Percentiles rank a stretch among this genome's conserved stretches.
These are phyloP conservation scores for Diaporthe velutina DNA, from an alignment of 2,329 filamentous ascomycete species.

Conservation along the genomic window DNA sequence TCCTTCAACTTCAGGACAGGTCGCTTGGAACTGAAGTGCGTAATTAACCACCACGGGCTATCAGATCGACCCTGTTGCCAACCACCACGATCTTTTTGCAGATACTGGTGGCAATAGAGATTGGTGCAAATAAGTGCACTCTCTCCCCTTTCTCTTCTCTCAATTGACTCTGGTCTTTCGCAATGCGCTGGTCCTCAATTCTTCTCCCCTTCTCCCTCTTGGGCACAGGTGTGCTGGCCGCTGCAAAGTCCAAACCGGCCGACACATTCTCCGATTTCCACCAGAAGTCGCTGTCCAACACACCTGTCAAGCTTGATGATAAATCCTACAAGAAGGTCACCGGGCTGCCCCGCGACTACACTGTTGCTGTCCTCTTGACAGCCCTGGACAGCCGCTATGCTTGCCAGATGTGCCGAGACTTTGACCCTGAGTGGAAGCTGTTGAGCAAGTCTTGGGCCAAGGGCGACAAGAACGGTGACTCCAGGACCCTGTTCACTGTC, in stretches of 20 bases:
- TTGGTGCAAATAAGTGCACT: slow-evolving; percentile 4
- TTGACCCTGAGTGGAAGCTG: slow-evolving; percentile 94
- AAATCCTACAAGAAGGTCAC: slow-evolving; percentile 81
- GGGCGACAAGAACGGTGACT: slow-evolving; percentile 81
- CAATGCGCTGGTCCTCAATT: slow-evolving; percentile 77
- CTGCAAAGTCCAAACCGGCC: slow-evolving; percentile 67
- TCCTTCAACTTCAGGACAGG: slow-evolving; percentile 44
- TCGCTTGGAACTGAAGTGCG: slow-evolving; percentile 42
- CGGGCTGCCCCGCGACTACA: slow-evolving; percentile 84
- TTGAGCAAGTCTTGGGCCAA: slow-evolving; percentile 88
- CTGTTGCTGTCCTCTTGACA: slow-evolving; percentile 85
- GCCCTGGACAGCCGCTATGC: slow-evolving; percentile 86
- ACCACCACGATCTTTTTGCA: slow-evolving; percentile 32
- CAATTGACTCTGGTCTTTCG: slow-evolving; percentile 47
- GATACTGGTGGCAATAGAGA: slow-evolving; percentile 23
- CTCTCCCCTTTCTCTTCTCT: neutral
- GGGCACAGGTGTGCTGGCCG: slow-evolving; percentile 62
- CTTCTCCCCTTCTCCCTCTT: slow-evolving; percentile 75
- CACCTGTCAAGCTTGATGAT: slow-evolving; percentile 85
- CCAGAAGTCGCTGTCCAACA: slow-evolving; percentile 72
- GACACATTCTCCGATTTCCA: slow-evolving; percentile 81
- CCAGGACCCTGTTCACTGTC: slow-evolving; percentile 82
- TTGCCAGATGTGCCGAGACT: slow-evolving; percentile 88
- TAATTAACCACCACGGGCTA: slow-evolving; percentile 10
- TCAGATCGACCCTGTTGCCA: neutral